phyloP scores from a whole-genome alignment of 2,329 filamentous ascomycete species.

The Alternaria gaisen region DNA sequence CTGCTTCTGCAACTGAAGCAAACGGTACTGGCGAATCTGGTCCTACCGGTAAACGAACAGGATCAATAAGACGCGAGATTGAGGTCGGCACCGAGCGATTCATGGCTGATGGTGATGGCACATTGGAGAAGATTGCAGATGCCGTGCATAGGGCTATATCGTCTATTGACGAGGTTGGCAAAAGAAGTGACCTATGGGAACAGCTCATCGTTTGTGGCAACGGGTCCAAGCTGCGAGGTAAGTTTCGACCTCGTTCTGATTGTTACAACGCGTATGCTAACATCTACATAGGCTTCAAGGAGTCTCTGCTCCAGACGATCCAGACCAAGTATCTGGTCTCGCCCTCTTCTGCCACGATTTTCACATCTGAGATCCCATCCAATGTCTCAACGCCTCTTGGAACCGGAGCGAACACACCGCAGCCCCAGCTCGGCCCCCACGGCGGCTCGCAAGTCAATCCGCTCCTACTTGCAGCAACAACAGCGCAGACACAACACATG shows the following conservation, averaged over 20 bases:
- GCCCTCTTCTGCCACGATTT: constrained; percentile 92
- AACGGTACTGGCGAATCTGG: constrained; percentile 36
- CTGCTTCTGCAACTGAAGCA: constrained; percentile 33
- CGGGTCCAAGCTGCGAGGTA: constrained; percentile 72
- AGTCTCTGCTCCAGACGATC: constrained; percentile 83
- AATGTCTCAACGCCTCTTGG: constrained; percentile 90
- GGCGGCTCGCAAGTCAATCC: constrained; percentile 77
- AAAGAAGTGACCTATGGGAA: constrained; percentile 89
- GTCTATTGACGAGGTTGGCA: constrained; percentile 82
- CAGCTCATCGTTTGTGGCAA: constrained; percentile 91
- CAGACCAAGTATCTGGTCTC: constrained; percentile 87
- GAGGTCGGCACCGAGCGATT: constrained; percentile 82
- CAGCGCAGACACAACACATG: constrained; percentile 67
- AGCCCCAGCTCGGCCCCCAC: constrained; percentile 61
- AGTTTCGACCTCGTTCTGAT: constrained; percentile 11
- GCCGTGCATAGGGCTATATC: constrained; percentile 86
- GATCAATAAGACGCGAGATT: constrained; percentile 66
- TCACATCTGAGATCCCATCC: constrained; percentile 94
- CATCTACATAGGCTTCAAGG: constrained; percentile 73
- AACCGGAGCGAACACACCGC: constrained; percentile 91
- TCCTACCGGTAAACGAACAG: constrained; percentile 26
- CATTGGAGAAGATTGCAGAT: constrained; percentile 84
- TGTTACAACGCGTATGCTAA: constrained; percentile 41
- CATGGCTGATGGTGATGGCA: constrained; percentile 67
- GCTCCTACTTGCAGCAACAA: constrained; percentile 89